A percentile compares a stretch with the other conserved stretches of the same genome.
These are phyloP conservation scores for Xylariaceae sp. DNA, from an alignment of 2,329 filamentous ascomycete genomes.

Conservation along the genomic window DNA sequence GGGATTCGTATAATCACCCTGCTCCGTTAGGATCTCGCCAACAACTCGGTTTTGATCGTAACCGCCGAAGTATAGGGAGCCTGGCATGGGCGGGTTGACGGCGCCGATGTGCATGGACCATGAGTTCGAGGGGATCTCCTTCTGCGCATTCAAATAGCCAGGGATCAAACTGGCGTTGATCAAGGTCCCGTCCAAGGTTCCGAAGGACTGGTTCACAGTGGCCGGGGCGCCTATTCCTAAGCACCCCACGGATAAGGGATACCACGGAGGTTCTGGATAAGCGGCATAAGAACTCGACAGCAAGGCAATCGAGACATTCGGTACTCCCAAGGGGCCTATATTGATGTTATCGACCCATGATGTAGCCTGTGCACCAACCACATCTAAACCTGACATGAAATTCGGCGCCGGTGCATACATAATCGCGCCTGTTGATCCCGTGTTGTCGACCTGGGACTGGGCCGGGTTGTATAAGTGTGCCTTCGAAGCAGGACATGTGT, in stretches of 20 bases:
- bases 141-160: constrained; percentile 25
- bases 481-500: constrained; percentile 25
- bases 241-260: constrained; percentile 32
- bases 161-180: constrained; percentile 33
- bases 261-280: constrained; percentile 30
- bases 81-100: constrained; percentile 28
- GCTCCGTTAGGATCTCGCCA: constrained; percentile 29
- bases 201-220: constrained; percentile 29
- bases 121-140: constrained; percentile 35
- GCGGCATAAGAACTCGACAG: constrained; percentile 25
- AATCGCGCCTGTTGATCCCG: constrained; percentile 25
- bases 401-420: constrained; percentile 19
- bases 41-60: constrained; percentile 39
- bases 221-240: constrained; percentile 28
- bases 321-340: constrained; percentile 21
- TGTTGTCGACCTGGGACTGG: constrained; percentile 24
- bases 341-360: constrained; percentile 30
- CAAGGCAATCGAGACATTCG: constrained; percentile 28
- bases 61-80: constrained; percentile 37
- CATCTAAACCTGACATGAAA: constrained; percentile 28
- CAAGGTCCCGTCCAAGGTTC: constrained; percentile 9
- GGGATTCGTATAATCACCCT: constrained; percentile 23
- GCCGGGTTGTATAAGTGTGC: constrained; percentile 30
- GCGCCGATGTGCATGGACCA: constrained; percentile 41
- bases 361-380: constrained; percentile 20